Conservation (phyloP, 1,139 yeast genomes). For the Pichia sp. region DNA sequence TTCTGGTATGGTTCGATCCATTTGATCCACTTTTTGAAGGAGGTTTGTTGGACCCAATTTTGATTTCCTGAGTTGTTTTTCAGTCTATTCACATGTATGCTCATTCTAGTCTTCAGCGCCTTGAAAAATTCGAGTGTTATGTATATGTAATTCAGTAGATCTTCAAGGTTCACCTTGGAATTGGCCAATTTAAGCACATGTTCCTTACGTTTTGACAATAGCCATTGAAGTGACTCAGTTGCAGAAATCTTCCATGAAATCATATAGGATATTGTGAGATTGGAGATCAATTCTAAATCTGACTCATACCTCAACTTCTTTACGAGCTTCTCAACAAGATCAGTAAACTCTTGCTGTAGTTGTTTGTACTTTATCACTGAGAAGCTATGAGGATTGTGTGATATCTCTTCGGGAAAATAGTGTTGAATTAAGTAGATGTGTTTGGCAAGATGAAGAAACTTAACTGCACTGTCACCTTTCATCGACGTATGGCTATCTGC, state of each 20-base stretch:
- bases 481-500: conserved; percentile 5
- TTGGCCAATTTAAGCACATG: conserved; percentile 5
- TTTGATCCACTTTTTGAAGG: conserved; percentile 20
- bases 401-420: conserved; percentile 16
- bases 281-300: conserved; percentile 23
- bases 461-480: conserved; percentile 4
- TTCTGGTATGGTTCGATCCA: conserved; percentile 18
- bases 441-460: conserved; percentile 16
- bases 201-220: conserved; percentile 16
- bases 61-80: conserved; percentile 15
- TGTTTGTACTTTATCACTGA: conserved; percentile 15
- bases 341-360: conserved; percentile 15
- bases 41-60: conserved; percentile 19
- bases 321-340: conserved; percentile 16
- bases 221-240: conserved; percentile 18
- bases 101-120: conserved; percentile 18
- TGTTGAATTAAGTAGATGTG: conserved; percentile 19
- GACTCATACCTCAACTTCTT: conserved; percentile 18
- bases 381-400: conserved; percentile 6
- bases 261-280: conserved; percentile 20
- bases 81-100: conserved; percentile 15
- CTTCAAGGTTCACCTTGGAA: conserved; percentile 13
- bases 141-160: conserved; percentile 22
- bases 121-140: conserved; percentile 22
- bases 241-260: conserved; percentile 16